Conservation (phyloP, 148 eudicot genomes). For the Amaranthus hypochondriacus region DNA sequence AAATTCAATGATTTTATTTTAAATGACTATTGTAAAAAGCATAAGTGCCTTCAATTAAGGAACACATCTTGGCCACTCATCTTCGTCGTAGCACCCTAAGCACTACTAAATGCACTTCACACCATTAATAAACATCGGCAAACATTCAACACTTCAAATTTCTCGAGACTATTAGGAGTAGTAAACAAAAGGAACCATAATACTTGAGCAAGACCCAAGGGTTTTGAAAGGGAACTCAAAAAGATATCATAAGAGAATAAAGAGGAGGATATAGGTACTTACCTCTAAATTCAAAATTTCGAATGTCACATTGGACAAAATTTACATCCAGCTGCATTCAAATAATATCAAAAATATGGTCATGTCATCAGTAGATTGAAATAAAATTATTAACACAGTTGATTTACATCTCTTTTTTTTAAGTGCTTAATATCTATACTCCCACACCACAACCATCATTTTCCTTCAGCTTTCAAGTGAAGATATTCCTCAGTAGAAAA, state of each 20-base stretch:
- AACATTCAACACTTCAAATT: background rate
- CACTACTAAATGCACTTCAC: background rate
- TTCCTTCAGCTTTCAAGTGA: too few species aligned
- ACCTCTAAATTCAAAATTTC: conserved; percentile 56
- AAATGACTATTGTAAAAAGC: too few species aligned
- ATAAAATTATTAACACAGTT: background rate
- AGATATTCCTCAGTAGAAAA: too few species aligned
- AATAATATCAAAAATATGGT: conserved; percentile 12
- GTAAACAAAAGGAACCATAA: background rate
- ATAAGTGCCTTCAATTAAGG: background rate
- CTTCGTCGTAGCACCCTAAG: background rate
- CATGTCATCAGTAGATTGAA: background rate
- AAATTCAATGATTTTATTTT: background rate
- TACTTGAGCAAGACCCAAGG: background rate
- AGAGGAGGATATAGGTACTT: conserved; percentile 4
- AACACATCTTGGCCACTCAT: background rate
- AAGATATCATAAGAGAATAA: background rate
- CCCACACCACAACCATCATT: too few species aligned
- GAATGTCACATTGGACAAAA: conserved; percentile 66
- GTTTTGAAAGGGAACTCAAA: background rate
- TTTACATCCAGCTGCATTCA: conserved; percentile 66
- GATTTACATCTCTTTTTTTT: background rate
- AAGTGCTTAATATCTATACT: too few species aligned
- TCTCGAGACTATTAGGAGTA: background rate
- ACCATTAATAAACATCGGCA: background rate